A percentile compares a stretch with the other conserved stretches of the same genome.
These are phyloP conservation scores for Euphorbia tirucalli DNA, from an alignment of 345 rosid species.

Conservation along the genomic window DNA sequence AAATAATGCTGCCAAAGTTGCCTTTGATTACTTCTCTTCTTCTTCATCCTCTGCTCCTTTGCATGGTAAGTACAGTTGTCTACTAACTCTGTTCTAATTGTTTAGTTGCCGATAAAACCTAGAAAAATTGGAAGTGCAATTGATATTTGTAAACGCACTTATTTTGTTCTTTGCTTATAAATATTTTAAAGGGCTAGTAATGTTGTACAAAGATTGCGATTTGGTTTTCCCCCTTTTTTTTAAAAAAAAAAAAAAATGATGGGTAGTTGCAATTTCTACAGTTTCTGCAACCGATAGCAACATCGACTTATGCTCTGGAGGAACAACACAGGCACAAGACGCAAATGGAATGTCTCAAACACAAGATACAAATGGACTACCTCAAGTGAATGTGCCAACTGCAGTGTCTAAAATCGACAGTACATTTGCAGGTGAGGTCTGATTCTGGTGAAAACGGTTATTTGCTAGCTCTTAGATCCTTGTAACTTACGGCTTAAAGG, in stretches of 20 bases:
- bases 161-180: too few species aligned
- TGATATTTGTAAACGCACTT: not conserved
- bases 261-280: constrained; percentile 1
- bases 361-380: constrained; percentile 7
- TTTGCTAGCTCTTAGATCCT: too few species aligned
- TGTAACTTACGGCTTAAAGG: too few species aligned
- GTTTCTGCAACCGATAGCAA: constrained; percentile 10
- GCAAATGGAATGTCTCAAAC: constrained; percentile 5
- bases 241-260: too few species aligned
- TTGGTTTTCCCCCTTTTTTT: too few species aligned
- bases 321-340: constrained; percentile 7
- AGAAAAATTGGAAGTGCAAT: too few species aligned
- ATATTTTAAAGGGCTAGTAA: too few species aligned
- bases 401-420: constrained; percentile 7
- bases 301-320: not conserved
- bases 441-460: not conserved
- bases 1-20: constrained; percentile 43
- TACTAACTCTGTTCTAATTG: not conserved
- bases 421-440: constrained; percentile 4
- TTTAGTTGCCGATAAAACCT: not conserved
- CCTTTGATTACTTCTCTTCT: constrained; percentile 28
- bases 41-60: not conserved
- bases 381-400: constrained; percentile 11
- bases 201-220: too few species aligned
- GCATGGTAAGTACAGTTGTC: not conserved